Evolutionary conservation across 345 rosid species (phyloP).

Genomic region (Limnanthes douglasii): DNA sequence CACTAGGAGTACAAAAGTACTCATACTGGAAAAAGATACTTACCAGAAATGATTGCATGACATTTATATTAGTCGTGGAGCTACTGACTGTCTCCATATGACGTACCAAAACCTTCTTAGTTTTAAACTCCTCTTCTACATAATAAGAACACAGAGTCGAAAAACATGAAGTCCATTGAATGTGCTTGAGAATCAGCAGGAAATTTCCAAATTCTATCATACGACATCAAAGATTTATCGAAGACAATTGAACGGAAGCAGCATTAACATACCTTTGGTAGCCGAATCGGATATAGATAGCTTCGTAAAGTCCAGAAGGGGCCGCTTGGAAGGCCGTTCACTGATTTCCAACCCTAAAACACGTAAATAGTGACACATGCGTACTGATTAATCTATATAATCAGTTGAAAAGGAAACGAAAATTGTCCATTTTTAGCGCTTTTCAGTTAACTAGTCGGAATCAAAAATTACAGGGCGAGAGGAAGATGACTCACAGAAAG

Average conservation of each 20-base stretch:
- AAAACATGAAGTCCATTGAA: background rate
- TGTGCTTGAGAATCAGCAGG: background rate
- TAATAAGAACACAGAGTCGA: conserved; percentile 8
- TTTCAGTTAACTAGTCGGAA: too few relatives aligned
- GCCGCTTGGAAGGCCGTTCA: conserved; percentile 56
- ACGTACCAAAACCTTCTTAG: conserved; percentile 49
- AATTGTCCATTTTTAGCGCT: too few relatives aligned
- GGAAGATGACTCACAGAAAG: conserved; percentile 33
- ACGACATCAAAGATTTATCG: background rate
- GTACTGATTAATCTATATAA: too few relatives aligned
- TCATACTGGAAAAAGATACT: conserved; percentile 8
- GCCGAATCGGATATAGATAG: conserved; percentile 31
- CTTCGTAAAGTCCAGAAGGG: conserved; percentile 34
- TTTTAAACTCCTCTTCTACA: conserved; percentile 31
- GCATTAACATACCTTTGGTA: conserved; percentile 19
- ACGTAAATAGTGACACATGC: too few relatives aligned
- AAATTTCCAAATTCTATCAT: background rate
- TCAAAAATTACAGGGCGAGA: too few relatives aligned
- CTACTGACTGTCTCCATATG: conserved; percentile 53
- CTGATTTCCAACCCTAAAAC: conserved; percentile 67
- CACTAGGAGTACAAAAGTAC: background rate
- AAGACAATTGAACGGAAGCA: background rate
- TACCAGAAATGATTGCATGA: conserved; percentile 51
- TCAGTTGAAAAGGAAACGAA: too few relatives aligned
- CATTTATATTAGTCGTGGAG: conserved; percentile 17